These are phyloP conservation scores for Rubia tinctorum DNA, from an alignment of 305 asterid species.

Conservation along the genomic window DNA sequence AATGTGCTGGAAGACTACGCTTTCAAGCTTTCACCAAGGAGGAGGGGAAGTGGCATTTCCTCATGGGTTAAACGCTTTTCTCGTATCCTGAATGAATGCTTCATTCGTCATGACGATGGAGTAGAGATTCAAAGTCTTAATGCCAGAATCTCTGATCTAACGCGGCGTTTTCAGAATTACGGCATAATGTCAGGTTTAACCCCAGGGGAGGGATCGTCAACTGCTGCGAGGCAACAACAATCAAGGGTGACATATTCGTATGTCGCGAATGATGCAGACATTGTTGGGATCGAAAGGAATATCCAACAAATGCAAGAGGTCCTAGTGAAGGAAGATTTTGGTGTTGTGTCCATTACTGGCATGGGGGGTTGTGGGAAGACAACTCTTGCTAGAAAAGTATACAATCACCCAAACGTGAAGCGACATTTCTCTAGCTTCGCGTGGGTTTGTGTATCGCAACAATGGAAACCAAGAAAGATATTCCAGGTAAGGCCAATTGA, in stretches of 20 bases:
- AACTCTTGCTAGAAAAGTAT: constrained; percentile 37
- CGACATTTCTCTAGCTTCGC: constrained; percentile 36
- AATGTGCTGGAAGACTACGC: constrained; percentile 24
- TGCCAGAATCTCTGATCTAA: constrained; percentile 10
- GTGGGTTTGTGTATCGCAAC: constrained; percentile 49
- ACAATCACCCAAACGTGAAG: constrained; percentile 2
- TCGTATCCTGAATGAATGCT: constrained; percentile 25
- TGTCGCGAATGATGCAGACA: constrained; percentile 1
- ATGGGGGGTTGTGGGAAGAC: constrained; percentile 48
- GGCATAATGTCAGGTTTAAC: constrained; percentile 13
- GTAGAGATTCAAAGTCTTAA: constrained; percentile 18
- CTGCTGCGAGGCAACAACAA: neutral
- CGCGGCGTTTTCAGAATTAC: constrained; percentile 3
- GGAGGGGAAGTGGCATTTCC: neutral
- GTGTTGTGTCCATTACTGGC: neutral
- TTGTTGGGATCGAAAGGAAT: constrained; percentile 34
- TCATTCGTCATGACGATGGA: neutral
- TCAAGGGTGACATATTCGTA: constrained; percentile 31
- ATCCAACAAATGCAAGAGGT: constrained; percentile 27
- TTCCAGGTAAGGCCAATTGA: neutral
- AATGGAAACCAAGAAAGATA: constrained; percentile 30
- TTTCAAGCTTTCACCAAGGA: constrained; percentile 23
- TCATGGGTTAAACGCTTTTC: constrained; percentile 10
- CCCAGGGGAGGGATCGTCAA: neutral
- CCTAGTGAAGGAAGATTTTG: constrained; percentile 21